Evolutionary conservation across 495 filamentous ascomycete genomes (phyloP), one percentile per base, ranked within the genome.

Genomic region (Glonium stellatum): DNA sequence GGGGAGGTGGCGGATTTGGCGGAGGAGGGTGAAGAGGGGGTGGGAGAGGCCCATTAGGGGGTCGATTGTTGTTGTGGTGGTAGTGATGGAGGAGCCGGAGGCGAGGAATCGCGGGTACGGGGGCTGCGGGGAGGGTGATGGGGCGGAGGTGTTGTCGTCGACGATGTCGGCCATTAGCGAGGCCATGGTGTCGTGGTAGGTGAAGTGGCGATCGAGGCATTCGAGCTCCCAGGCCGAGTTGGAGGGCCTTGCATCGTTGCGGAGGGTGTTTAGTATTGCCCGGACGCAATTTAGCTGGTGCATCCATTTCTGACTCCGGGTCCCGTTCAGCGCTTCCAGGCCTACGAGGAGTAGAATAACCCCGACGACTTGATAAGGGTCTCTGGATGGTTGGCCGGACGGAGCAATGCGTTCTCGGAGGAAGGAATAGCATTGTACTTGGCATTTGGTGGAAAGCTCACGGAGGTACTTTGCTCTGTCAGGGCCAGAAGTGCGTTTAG

Each of bases 291-390:
- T 31, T 6, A 31, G 6, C 27, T 31, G 27, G 6, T 31, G 27
- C 27, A 31, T 31, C 27, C 27, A 6, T 31, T 31, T 31, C 27
- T 6, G 27, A 31, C 44, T 61, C 27, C 58, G 61, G 0, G 53
- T 54, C 10, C 63, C 63, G 39, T 65, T 65, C 27, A 65, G 57
- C 5, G 63, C 63, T 41, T 65, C 63, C 0, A 65, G 48, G 25
- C 63, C 63, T 21, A 65, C 57, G 13, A 65, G 55, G 19, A 61
- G 58, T 2, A 65, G 54, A 19, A 54, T 65, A 12, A 65, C 42
- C 37, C 52, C 58, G 18, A 65, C 50, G 27, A 65, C 55, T 37
- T 61, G 58, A 21, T 61, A 65, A 15, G 31, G 12, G 25, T 65
- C 63, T 6, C 6, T 31, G n/a, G 1, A 18, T n/a, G 58, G 54